phyloP scores from a whole-genome alignment of 345 rosid genomes.

The Citrus glauca region DNA sequence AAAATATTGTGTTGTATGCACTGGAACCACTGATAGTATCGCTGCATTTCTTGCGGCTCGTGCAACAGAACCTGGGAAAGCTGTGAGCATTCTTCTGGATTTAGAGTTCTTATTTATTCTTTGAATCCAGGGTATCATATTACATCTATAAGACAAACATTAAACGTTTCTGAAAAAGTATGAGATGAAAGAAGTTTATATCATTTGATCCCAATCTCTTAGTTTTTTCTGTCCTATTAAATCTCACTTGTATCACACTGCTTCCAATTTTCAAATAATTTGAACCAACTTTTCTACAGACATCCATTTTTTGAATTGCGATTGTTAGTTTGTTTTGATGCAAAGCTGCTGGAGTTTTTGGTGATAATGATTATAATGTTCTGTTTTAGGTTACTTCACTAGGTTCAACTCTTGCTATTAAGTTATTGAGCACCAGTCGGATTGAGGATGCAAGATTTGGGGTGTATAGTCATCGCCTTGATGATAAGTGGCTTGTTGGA shows the following conservation, averaged over 20 bases:
- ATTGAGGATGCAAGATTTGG: constrained; percentile 91
- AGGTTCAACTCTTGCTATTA: constrained; percentile 92
- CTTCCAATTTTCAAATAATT: neutral
- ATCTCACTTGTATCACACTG: neutral
- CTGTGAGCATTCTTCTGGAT: constrained; percentile 44
- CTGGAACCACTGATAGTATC: constrained; percentile 93
- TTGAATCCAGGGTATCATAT: neutral
- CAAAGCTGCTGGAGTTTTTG: neutral
- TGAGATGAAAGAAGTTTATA: neutral
- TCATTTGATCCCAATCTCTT: neutral
- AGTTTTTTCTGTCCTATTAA: neutral
- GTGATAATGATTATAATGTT: neutral
- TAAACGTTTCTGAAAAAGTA: too few relatives aligned
- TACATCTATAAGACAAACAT: neutral
- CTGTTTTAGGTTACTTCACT: constrained; percentile 72
- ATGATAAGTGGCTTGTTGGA: constrained; percentile 96
- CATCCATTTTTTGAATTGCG: neutral
- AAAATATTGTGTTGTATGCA: constrained; percentile 64
- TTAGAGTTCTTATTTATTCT: constrained; percentile 7
- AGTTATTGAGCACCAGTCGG: constrained; percentile 71
- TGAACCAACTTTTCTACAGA: neutral
- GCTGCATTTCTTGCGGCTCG: constrained; percentile 98
- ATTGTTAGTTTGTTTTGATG: neutral
- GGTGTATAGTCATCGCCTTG: constrained; percentile 92
- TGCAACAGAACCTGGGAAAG: constrained; percentile 76